Evolutionary conservation across 495 filamentous ascomycete genomes (phyloP), one percentile per base, ranked within the genome.

Genomic region (Wilcoxina mikolae): DNA sequence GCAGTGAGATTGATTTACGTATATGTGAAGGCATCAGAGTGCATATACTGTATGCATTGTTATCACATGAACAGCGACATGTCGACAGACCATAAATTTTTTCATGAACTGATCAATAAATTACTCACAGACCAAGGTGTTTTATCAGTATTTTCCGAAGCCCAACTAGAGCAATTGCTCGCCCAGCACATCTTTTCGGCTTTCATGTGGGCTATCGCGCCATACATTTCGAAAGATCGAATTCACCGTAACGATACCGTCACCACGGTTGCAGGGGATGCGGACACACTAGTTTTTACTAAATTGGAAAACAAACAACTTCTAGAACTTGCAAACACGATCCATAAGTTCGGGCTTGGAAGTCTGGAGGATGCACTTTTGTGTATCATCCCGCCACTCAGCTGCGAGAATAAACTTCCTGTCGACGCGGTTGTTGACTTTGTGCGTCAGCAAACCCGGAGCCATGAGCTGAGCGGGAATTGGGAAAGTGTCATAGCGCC

Each of bases 141-240:
- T 10, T 18, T 49, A 23, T 49, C 7, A 4, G 49, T 52, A 5
- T 7, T 22, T 25, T 39, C 22, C 4, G 27, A 52, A 39, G 26
- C 49, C 4, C 24, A 24, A 52, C 29, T 52, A 9, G 46, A 49
- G n/a, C 47, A 29, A n/a, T 20, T 61, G 11, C 58, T 58, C 9
- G 54, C 60, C 3, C 57, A 57, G 25, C 47, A 62, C 15, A 54
- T 62, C 38, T 60, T 62, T 26, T 59, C 60, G 4, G 26, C 53
- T 0, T 62, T 62, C 18, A 59, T 62, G 59, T 57, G 51, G 51
- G 31, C 51, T 4, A 44, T 54, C 44, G 22, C 51, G 20, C 25
- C 5, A 10, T 18, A 31, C 17, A n/a, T 33, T 10, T 20, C 26
- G 9, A 39, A 18, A 10, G 28, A 51, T 22, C 3, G 4, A 9